Evolutionary conservation across 2,329 filamentous ascomycete species (phyloP), one percentile per base, ranked within the genome.

Genomic region (Sodiomyces alkalinus): DNA sequence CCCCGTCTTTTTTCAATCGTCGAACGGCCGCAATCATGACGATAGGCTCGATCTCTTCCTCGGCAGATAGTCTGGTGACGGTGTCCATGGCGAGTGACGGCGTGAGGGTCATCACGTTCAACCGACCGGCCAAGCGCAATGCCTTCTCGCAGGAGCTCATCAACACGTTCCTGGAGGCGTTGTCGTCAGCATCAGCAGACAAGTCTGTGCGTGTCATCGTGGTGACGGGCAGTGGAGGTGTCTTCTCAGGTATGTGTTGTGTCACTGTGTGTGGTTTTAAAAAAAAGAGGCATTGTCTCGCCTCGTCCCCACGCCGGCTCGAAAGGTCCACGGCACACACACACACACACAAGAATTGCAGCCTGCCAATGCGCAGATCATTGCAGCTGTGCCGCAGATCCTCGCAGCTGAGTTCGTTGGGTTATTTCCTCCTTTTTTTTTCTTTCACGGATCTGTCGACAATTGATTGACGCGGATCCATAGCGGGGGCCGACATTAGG

Each of bases 111-210:
- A 40, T 73, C 31, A 56, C 58, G 10, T 46, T 71, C 34, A 64
- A 67, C 46, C 56, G 68, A 4, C 66, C 64, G 3, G 51, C 55
- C 22, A 70, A 72, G 44, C 56, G 64, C 31, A 74, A 73, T 52
- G 66, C 68, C 5, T 56, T 73, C 30, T 70, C 64, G 2, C 50
- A 55, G 27, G 43, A 47, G 25, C 58, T 70, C 47, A 60, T 66
- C 35, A 39, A 43, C 30, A 51, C 64, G 26, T 46, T 68, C 7
- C 40, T 56, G 7, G 34, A 22, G 9, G 35, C 41, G 28, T 41
- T 52, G 19, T 39, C 27, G 27, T 30, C 23, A 22, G 44, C 36
- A 16, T 40, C 40, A 26, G 39, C 21, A 14, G 42, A 47, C 21
- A 25, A 41, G 26, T 35, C 27, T 4, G 41, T 56, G 22, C 42